These are phyloP conservation scores for Corchorus capsularis DNA, from an alignment of 345 rosid species.

Conservation along the genomic window DNA sequence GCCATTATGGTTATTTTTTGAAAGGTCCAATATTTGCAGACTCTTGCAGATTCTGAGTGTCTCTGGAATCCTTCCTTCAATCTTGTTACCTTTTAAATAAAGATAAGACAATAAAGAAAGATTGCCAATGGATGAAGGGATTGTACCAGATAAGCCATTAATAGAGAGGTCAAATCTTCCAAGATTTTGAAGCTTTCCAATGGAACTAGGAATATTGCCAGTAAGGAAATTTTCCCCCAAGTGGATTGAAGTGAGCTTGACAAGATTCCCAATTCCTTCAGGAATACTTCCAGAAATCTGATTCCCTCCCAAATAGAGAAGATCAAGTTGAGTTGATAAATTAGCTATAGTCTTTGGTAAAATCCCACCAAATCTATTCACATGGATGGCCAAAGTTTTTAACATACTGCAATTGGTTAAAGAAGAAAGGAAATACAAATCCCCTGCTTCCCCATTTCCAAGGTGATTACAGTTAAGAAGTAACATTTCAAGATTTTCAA, in stretches of 20 bases:
- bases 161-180: background rate
- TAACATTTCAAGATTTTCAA: conserved; percentile 14
- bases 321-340: conserved; percentile 6
- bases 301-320: background rate
- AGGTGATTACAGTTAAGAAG: background rate
- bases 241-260: background rate
- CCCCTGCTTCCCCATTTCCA: conserved; percentile 13
- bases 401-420: conserved; percentile 5
- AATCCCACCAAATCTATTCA: conserved; percentile 14
- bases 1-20: conserved; percentile 28
- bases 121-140: conserved; percentile 19
- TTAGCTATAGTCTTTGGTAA: conserved; percentile 6
- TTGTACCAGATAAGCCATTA: conserved; percentile 22
- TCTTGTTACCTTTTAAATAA: background rate
- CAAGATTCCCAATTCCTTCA: conserved; percentile 14
- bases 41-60: background rate
- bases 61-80: background rate
- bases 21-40: conserved; percentile 8
- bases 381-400: background rate
- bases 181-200: conserved; percentile 13
- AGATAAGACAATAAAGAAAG: background rate
- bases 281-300: conserved; percentile 24
- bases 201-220: background rate
- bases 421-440: conserved; percentile 18
- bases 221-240: background rate